Evolutionary conservation across 2,329 filamentous ascomycete species (phyloP).

Genomic region (Colletotrichum graminicola): DNA sequence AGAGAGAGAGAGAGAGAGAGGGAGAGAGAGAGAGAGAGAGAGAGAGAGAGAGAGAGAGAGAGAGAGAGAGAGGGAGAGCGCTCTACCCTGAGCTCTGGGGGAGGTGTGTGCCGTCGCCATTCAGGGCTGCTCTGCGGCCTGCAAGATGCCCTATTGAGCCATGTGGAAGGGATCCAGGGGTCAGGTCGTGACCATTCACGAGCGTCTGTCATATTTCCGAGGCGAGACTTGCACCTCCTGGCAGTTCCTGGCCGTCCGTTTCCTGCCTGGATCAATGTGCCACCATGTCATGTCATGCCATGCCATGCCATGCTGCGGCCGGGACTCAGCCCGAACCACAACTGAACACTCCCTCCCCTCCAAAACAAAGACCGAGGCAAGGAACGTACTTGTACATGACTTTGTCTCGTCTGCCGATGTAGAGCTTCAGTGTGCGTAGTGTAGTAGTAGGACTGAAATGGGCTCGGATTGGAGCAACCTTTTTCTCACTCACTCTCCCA

Average conservation of each 20-base stretch:
- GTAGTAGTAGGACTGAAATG: not conserved
- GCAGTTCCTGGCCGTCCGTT: constrained; percentile 1
- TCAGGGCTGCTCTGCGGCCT: constrained; percentile 26
- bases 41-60: not conserved
- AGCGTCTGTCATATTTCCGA: constrained; percentile 38
- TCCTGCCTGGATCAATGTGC: not conserved
- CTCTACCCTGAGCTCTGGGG: no score
- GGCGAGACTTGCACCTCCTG: constrained; percentile 13
- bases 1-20: no score
- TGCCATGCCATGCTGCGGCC: not conserved
- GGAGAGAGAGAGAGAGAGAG: not conserved
- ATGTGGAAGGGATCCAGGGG: constrained; percentile 32
- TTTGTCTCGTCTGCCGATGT: not conserved
- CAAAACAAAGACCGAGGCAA: not conserved
- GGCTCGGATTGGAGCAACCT: not conserved
- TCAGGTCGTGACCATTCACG: constrained; percentile 34
- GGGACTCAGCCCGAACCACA: not conserved
- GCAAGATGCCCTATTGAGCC: constrained; percentile 37
- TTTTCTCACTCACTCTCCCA: no score
- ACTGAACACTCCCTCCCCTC: not conserved
- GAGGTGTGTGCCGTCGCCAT: not conserved
- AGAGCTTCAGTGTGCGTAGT: not conserved
- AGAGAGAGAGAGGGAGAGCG: not conserved
- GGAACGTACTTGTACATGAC: not conserved
- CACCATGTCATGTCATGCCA: constrained; percentile 4